Evolutionary conservation across 352 stramenopile genomes (phyloP).

Genomic region (Globisporangium apiculatum): DNA sequence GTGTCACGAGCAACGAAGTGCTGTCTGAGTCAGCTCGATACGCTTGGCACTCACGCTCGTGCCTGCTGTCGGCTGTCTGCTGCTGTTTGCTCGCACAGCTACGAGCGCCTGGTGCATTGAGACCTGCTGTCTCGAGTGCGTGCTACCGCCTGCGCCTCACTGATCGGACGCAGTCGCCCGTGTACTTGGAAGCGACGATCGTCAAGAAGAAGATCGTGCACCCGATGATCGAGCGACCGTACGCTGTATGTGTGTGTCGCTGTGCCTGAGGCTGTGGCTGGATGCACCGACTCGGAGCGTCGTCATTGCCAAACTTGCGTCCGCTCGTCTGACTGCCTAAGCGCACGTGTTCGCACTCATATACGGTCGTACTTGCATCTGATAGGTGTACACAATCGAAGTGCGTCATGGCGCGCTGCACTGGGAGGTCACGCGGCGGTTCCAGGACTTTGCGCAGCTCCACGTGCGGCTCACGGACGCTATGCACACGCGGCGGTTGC

Average conservation of each 20-base stretch:
- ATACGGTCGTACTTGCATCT: too few relatives aligned
- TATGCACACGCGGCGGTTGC: conserved; percentile 10
- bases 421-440: conserved; percentile 40
- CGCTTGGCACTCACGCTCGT: too few relatives aligned
- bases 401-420: conserved; percentile 26
- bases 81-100: conserved; percentile 1
- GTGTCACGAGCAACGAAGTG: background rate
- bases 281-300: too few relatives aligned
- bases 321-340: too few relatives aligned
- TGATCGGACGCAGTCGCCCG: background rate
- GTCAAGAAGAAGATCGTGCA: conserved; percentile 26
- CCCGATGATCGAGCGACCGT: conserved; percentile 33
- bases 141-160: conserved; percentile 1
- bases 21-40: background rate
- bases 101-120: background rate
- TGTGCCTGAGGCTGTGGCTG: too few relatives aligned
- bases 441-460: conserved; percentile 36
- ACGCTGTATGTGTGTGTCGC: conserved; percentile 16
- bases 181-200: conserved; percentile 18
- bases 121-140: too few relatives aligned
- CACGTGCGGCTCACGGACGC: conserved; percentile 18
- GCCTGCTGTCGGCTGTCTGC: background rate
- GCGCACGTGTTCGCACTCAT: too few relatives aligned
- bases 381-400: conserved; percentile 38
- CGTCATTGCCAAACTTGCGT: too few relatives aligned